Conservation (phyloP, 2,329 filamentous ascomycete species). For the Blumeriella jaapii region DNA sequence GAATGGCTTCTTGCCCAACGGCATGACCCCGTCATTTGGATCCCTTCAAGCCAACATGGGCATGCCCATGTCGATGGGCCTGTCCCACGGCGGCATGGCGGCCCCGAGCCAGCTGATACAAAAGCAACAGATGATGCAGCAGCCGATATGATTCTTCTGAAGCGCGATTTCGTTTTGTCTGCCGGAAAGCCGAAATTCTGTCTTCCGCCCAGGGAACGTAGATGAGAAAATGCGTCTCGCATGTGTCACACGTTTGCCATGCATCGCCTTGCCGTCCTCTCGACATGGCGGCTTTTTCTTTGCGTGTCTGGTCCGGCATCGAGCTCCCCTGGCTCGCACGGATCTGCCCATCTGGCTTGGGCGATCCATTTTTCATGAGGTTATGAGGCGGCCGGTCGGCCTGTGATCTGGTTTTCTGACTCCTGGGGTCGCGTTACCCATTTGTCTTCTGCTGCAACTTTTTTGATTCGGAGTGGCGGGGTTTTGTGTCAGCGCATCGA, state of each 20-base stretch:
- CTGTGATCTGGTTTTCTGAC: background rate
- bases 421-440: too few species aligned
- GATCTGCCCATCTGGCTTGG: too few species aligned
- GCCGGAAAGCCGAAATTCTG: too few species aligned
- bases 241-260: constrained; percentile 15
- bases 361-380: background rate
- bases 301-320: background rate
- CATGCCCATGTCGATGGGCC: constrained; percentile 23
- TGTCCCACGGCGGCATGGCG: constrained; percentile 25
- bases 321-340: background rate
- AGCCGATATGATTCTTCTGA: constrained; percentile 20
- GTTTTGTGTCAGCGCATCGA: too few species aligned
- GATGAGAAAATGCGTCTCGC: constrained; percentile 7
- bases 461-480: background rate
- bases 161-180: constrained; percentile 4
- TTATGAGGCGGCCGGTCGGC: background rate
- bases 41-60: constrained; percentile 15
- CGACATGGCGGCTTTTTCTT: constrained; percentile 7
- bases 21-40: constrained; percentile 7
- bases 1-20: constrained; percentile 42
- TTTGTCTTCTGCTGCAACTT: too few species aligned
- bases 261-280: constrained; percentile 24
- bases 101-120: constrained; percentile 29
- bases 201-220: constrained; percentile 3
- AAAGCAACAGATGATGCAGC: constrained; percentile 28